Percentiles rank a stretch among this genome's conserved stretches.
phyloP scores from a whole-genome alignment of 2,329 filamentous ascomycete genomes.

The Alternaria gaisen region DNA sequence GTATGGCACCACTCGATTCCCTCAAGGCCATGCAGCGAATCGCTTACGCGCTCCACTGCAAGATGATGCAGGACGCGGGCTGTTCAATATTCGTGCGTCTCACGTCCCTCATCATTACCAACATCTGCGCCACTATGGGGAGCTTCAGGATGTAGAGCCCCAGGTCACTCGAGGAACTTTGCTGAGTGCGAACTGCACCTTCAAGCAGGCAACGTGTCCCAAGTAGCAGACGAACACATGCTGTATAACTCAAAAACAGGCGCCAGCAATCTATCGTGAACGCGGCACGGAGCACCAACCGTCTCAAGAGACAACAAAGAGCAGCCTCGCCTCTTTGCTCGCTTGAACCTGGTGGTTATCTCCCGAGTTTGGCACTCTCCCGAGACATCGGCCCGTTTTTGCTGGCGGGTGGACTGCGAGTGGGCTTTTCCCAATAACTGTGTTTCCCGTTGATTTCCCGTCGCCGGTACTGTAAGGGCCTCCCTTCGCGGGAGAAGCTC shows the following conservation, averaged over 20 bases:
- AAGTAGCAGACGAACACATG: slow-evolving; percentile 23
- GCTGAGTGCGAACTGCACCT: slow-evolving; percentile 20
- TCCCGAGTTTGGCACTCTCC: slow-evolving; percentile 26
- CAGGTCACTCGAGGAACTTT: slow-evolving; percentile 13
- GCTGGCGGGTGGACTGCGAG: slow-evolving; percentile 6
- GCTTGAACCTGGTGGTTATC: slow-evolving; percentile 27
- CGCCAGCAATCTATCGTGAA: slow-evolving; percentile 33
- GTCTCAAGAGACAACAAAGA: slow-evolving; percentile 7
- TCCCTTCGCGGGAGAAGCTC: slow-evolving; percentile 19
- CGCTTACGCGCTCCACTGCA: slow-evolving; percentile 22
- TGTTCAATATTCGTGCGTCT: slow-evolving; percentile 17
- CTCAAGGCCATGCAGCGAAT: slow-evolving; percentile 17
- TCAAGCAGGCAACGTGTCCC: slow-evolving; percentile 16
- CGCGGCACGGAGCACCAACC: slow-evolving; percentile 26
- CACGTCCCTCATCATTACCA: slow-evolving; percentile 27
- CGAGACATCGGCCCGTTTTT: slow-evolving; percentile 26
- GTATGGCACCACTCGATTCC: slow-evolving; percentile 6
- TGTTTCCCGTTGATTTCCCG: slow-evolving; percentile 10
- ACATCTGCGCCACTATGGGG: slow-evolving; percentile 32
- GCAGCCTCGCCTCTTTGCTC: slow-evolving; percentile 21
- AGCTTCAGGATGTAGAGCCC: slow-evolving; percentile 27
- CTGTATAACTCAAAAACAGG: slow-evolving; percentile 31
- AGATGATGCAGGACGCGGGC: slow-evolving; percentile 33
- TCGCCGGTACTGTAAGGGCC: slow-evolving; percentile 11
- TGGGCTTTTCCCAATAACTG: slow-evolving; percentile 11